Conservation (phyloP, 2,329 filamentous ascomycete species). For the Aureobasidium musti region DNA sequence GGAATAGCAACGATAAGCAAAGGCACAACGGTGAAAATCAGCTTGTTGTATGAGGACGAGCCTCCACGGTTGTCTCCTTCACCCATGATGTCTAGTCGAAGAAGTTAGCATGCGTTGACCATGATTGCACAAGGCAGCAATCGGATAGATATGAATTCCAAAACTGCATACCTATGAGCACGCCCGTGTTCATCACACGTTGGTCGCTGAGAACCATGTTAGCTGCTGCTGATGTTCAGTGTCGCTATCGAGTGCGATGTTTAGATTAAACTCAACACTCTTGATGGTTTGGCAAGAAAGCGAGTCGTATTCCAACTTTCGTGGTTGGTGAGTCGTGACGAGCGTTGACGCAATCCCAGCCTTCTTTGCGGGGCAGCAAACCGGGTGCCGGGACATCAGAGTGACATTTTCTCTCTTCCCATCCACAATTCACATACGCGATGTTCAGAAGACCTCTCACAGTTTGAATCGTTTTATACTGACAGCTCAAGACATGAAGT, state of each 20-base stretch:
- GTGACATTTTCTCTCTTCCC: background rate
- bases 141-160: no score
- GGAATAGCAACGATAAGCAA: slow-evolving; percentile 49
- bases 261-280: slow-evolving; percentile 7
- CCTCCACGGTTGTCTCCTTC: slow-evolving; percentile 27
- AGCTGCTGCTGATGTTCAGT: background rate
- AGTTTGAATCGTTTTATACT: background rate
- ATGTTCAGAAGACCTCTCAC: background rate
- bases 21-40: slow-evolving; percentile 54
- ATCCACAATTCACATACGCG: background rate
- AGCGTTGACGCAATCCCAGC: slow-evolving; percentile 21
- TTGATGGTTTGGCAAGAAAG: background rate
- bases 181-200: background rate
- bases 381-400: background rate
- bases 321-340: slow-evolving; percentile 14
- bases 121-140: background rate
- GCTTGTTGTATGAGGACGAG: slow-evolving; percentile 28
- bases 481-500: background rate
- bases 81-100: background rate
- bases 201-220: background rate
- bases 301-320: background rate
- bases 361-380: background rate
- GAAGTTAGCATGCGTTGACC: background rate
- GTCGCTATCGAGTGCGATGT: background rate
- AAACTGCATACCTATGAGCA: background rate